A percentile compares a stretch with the other conserved stretches of the same genome.
Conservation (phyloP, 306 rosid genomes). For the Phaseolus lunatus region DNA sequence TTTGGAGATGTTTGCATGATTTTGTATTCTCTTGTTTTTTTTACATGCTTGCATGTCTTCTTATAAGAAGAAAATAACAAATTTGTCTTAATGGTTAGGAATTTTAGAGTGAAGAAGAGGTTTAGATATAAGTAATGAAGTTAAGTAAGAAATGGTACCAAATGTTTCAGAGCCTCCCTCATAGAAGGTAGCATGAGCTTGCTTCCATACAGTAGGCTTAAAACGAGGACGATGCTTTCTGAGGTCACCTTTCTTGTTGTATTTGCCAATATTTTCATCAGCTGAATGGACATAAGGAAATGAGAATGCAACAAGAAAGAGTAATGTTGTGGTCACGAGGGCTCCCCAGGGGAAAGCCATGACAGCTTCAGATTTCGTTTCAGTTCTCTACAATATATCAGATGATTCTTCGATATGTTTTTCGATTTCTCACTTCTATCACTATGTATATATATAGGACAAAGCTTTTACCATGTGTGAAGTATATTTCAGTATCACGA, state of each 20-base stretch:
- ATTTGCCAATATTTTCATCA: background rate
- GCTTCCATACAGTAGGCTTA: conserved; percentile 62
- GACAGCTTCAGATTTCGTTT: background rate
- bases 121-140: background rate
- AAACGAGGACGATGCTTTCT: background rate
- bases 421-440: conserved; percentile 36
- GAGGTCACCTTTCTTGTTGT: background rate
- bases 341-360: conserved; percentile 45
- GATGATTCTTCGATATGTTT: conserved; percentile 18
- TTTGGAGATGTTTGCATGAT: too few species aligned
- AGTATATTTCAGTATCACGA: background rate
- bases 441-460: conserved; percentile 8
- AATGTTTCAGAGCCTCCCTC: conserved; percentile 67
- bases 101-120: background rate
- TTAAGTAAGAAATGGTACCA: conserved; percentile 52
- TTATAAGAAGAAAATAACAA: too few species aligned
- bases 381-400: background rate
- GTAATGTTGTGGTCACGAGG: conserved; percentile 39
- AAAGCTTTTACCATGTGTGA: background rate
- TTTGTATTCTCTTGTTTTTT: too few species aligned
- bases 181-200: conserved; percentile 79
- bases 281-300: conserved; percentile 39
- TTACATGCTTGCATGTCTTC: too few species aligned
- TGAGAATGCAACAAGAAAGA: conserved; percentile 33
- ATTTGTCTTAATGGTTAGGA: too few species aligned